Base-by-base conservation (phyloP, 495 filamentous ascomycete genomes). In the Penicillium malachiteum region DNA sequence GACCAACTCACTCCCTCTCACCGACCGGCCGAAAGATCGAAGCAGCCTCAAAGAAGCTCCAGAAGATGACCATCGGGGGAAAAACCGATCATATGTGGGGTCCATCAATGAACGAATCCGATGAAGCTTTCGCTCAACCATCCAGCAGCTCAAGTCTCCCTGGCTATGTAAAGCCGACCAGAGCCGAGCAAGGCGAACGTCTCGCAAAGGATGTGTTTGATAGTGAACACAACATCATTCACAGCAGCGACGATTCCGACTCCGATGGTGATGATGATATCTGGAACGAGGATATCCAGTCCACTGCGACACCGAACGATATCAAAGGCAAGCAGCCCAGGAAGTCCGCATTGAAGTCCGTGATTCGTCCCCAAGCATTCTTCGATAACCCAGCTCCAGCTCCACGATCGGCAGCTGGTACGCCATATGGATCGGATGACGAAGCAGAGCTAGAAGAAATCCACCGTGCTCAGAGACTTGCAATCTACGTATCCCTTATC, bases 401-500 rank as follows among this genome's bases (percentile, higher is more conserved):
- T 47, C 78, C 82, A 5, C 73, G 80, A 14, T 91, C 90, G 0
- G 86, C 83, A 3, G 72, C 80, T 4, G 85, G 85, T 26, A 96
- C 91, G 1, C 91, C 93, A 1, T 80, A 91, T 38, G 87, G 87
- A 51, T 94, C 92, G 7, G 94, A 97, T 49, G 84, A 89, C 14
- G 92, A 98, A 68, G 87, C 82, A 3, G 92, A 96, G 54, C 70
- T 92, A 7, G 83, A 79, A 11, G 93, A 96, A 58, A 89, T 97
- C 51, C 86, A 86, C 58, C 82, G 87, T 26, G 94, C 94, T 0
- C 94, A 97, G 68, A 86, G 85, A 48, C 80, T 98, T 42, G 81
- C 85, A 8, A 86, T 97, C 54, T 81, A 83, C 43, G 80, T 91
- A 70, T 96, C 92, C 0, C 79, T 86, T 1, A 87, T 96, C 57